These are phyloP conservation scores for Zostera marina DNA, from an alignment of 116 monocot genomes.

Conservation along the genomic window DNA sequence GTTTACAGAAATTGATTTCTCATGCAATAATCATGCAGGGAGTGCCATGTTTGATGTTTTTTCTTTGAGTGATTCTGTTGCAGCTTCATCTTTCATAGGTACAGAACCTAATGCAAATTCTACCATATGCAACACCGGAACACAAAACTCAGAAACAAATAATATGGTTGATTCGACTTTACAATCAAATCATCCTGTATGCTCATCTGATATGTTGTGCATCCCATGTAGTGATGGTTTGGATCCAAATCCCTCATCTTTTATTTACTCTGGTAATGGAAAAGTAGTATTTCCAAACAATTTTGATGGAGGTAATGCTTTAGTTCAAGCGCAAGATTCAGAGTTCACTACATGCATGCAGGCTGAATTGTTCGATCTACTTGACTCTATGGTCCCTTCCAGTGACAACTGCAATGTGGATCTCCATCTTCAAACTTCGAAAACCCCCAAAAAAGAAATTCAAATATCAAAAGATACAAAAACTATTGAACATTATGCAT, in stretches of 20 bases:
- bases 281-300: conserved; percentile 9
- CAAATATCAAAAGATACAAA: conserved; percentile 10
- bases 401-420: conserved; percentile 2
- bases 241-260: conserved; percentile 9
- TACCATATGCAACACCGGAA: conserved; percentile 7
- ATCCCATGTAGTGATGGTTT: not conserved
- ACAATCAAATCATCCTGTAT: conserved; percentile 1
- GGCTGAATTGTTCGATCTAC: conserved; percentile 18
- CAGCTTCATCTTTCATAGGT: conserved; percentile 8
- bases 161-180: conserved; percentile 4
- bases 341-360: conserved; percentile 19
- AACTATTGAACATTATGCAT: conserved; percentile 5
- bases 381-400: conserved; percentile 9
- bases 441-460: conserved; percentile 6
- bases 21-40: conserved; percentile 7
- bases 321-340: conserved; percentile 12
- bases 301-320: conserved; percentile 3
- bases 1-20: conserved; percentile 17
- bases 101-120: conserved; percentile 15
- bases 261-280: conserved; percentile 20
- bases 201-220: conserved; percentile 11
- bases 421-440: conserved; percentile 6
- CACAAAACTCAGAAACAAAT: conserved; percentile 11
- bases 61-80: conserved; percentile 3
- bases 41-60: conserved; percentile 1